Base-by-base conservation (phyloP, 208 protist species). In the Crithidia bombi region DNA sequence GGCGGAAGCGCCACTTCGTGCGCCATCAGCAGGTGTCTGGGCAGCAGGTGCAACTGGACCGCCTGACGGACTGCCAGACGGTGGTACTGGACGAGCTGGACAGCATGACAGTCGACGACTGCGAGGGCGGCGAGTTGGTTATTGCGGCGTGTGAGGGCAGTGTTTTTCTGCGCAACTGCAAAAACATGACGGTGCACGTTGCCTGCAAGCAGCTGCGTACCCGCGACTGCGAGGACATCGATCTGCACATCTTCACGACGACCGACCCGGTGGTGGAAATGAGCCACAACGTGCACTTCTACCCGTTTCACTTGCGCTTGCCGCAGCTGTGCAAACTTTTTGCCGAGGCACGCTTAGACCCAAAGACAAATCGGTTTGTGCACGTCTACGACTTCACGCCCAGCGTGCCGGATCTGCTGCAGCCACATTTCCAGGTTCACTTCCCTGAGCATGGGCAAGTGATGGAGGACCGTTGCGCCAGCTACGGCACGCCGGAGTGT, bases 131-230 rank as follows among this genome's bases (percentile, higher is more conserved):
- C 70, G 78, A 92, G 73, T 82, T 98, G 35, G 75, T 98, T 56
- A 71, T 98, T 36, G 94, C 93, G 14, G 94, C 96, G 5, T 95
- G 89, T 69, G 89, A 92, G 69, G 91, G 92, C 35, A 97, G 92
- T 64, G 82, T 98, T 25, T 98, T 98, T 76, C 65, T 98, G 55
- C 85, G 96, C 36, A 95, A 96, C 73, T 97, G 93, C 69, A 90
- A 93, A 58, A 86, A 95, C 73, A 94, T 97, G 85, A 93, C 78
- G 10, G 73, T 98, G 35, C 86, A 94, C 64, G 89, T 96, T 39
- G 94, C 94, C 17, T 98, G 94, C 79, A 94, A 96, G 80, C 96
- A 98, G 79, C 85, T 98, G 9, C 88, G 95, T 64, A 85, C 83
- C 21, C 86, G 93, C 50, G 95, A 98, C 65, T 96, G 93, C 75